These are phyloP conservation scores for Mollisia scopiformis DNA, from an alignment of 2,329 filamentous ascomycete genomes.

Conservation along the genomic window DNA sequence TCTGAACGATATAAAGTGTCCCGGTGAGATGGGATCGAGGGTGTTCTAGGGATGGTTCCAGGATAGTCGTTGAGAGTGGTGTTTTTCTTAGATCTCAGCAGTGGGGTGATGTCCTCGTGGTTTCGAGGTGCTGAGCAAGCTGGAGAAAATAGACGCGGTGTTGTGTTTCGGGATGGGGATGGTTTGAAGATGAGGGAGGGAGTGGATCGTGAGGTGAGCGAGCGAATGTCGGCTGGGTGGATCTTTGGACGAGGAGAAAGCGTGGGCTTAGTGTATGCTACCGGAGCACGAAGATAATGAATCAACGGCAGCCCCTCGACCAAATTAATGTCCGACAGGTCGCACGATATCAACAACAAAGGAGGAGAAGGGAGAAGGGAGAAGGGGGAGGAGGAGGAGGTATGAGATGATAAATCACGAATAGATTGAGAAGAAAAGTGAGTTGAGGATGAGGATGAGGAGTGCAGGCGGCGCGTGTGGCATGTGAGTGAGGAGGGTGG, in stretches of 20 bases:
- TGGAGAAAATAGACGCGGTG: slow-evolving; percentile 16
- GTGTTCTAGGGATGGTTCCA: slow-evolving; percentile 13
- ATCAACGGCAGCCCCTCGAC: not conserved
- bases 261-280: slow-evolving; percentile 1
- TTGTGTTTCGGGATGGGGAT: slow-evolving; percentile 18
- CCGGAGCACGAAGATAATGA: slow-evolving; percentile 6
- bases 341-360: not conserved
- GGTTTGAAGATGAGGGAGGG: not conserved
- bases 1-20: slow-evolving; percentile 6
- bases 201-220: not conserved
- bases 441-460: not conserved
- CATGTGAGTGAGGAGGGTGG: not conserved
- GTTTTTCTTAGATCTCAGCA: slow-evolving; percentile 12
- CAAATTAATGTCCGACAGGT: not conserved
- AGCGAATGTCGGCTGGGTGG: not conserved
- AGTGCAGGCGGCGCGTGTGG: not conserved
- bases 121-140: slow-evolving; percentile 11
- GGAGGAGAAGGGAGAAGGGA: not conserved
- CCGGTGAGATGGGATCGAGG: slow-evolving; percentile 1
- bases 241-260: too few species aligned
- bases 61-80: slow-evolving; percentile 8
- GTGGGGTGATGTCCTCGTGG: slow-evolving; percentile 15
- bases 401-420: not conserved
- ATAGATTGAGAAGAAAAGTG: not conserved
- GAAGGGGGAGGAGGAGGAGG: not conserved